phyloP scores from a whole-genome alignment of 2,329 filamentous ascomycete genomes.

The Apiospora koreana region DNA sequence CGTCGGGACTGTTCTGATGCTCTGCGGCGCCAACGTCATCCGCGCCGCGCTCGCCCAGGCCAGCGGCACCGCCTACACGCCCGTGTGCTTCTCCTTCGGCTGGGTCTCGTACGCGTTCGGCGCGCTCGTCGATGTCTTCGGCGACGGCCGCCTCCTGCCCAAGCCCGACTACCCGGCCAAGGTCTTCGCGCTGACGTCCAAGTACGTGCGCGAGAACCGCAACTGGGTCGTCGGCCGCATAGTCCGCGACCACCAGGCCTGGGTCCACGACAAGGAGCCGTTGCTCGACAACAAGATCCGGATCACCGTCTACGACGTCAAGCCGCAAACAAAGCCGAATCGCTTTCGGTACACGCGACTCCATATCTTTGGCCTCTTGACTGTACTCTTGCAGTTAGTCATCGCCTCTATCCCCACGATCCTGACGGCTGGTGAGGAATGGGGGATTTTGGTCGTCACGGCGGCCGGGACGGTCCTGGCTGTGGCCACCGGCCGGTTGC shows the following conservation, averaged over 20 bases:
- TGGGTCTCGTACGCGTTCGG: slow-evolving; percentile 24
- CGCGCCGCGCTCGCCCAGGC: slow-evolving; percentile 20
- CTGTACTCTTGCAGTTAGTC: too few relatives aligned
- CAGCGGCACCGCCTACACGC: slow-evolving; percentile 14
- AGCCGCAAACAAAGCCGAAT: too few relatives aligned
- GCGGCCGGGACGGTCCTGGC: too few relatives aligned
- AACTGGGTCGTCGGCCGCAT: slow-evolving; percentile 18
- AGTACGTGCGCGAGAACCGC: slow-evolving; percentile 16
- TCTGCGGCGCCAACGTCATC: slow-evolving; percentile 22
- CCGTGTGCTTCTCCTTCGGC: slow-evolving; percentile 27
- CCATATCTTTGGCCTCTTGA: too few relatives aligned
- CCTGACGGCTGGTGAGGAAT: too few relatives aligned
- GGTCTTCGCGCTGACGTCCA: slow-evolving; percentile 23
- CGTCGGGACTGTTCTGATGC: not conserved
- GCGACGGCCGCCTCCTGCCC: slow-evolving; percentile 23
- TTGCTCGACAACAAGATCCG: too few relatives aligned
- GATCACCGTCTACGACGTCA: too few relatives aligned
- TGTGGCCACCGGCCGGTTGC: too few relatives aligned
- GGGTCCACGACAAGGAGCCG: too few relatives aligned
- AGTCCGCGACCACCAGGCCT: slow-evolving; percentile 16
- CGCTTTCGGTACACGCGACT: too few relatives aligned
- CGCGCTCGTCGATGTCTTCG: slow-evolving; percentile 18
- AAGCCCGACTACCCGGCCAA: slow-evolving; percentile 21
- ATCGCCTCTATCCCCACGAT: too few relatives aligned
- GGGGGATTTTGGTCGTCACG: too few relatives aligned